phyloP scores from a whole-genome alignment of 2,329 filamentous ascomycete species.

The Colletotrichum sp. region DNA sequence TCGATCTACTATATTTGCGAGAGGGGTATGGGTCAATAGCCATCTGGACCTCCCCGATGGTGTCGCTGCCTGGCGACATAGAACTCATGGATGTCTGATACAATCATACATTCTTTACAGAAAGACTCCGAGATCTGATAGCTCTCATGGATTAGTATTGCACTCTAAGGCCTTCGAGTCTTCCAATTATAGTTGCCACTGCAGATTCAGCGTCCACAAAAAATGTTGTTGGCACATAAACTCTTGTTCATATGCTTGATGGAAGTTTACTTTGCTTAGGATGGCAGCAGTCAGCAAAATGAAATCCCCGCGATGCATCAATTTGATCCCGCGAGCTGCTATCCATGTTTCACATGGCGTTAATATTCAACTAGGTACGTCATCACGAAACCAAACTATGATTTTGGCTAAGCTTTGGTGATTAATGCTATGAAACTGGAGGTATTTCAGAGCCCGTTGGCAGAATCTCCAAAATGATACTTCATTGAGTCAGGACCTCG shows the following conservation, averaged over 20 bases:
- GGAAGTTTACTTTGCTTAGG: background rate
- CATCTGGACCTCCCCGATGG: fast-evolving
- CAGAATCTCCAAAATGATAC: background rate
- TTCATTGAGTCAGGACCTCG: fast-evolving
- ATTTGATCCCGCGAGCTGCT: background rate
- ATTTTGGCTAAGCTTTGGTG: background rate
- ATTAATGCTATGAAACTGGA: background rate
- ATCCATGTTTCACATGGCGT: fast-evolving
- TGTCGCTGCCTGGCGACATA: fast-evolving
- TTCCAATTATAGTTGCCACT: fast-evolving
- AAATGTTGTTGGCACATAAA: fast-evolving
- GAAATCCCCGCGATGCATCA: fast-evolving
- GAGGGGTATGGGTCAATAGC: fast-evolving
- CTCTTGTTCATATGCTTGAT: background rate
- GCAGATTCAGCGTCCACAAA: fast-evolving
- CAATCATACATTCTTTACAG: fast-evolving
- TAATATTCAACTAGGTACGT: background rate
- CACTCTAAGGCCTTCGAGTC: fast-evolving
- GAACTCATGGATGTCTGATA: background rate
- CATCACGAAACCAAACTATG: fast-evolving
- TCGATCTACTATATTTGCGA: background rate
- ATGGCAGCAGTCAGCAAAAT: background rate
- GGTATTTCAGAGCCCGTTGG: background rate
- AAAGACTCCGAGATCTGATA: background rate
- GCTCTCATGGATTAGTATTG: background rate